Conservation (phyloP, 345 rosid genomes). For the Jatropha curcas region DNA sequence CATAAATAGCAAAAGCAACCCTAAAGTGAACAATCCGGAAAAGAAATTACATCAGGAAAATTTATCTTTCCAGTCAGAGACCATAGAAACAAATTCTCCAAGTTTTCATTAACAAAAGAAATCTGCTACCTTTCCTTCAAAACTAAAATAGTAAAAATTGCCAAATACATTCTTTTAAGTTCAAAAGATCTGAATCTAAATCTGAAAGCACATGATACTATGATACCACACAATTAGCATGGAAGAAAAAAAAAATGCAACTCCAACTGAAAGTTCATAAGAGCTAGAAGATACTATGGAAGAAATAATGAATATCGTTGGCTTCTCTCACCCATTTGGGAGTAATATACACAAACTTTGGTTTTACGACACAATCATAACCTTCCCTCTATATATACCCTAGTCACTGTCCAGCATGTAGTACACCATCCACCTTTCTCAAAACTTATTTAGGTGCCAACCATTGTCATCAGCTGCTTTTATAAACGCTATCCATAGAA, state of each 20-base stretch:
- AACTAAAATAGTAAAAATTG: neutral
- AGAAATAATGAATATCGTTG: neutral
- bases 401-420: neutral
- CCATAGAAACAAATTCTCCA: conserved; percentile 2
- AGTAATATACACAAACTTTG: neutral
- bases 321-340: neutral
- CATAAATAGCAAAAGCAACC: neutral
- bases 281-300: neutral
- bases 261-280: conserved; percentile 9
- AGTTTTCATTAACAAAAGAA: neutral
- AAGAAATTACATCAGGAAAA: neutral
- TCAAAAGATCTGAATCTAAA: neutral
- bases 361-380: neutral
- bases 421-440: neutral
- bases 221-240: neutral
- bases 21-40: neutral
- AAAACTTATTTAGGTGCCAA: neutral
- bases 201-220: neutral
- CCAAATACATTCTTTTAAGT: neutral
- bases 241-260: neutral
- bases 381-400: neutral
- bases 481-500: neutral
- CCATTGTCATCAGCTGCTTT: neutral
- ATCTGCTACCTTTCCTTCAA: neutral
- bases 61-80: neutral